Evolutionary conservation across 306 rosid genomes (phyloP).

Genomic region (Adenanthera pavonina): DNA sequence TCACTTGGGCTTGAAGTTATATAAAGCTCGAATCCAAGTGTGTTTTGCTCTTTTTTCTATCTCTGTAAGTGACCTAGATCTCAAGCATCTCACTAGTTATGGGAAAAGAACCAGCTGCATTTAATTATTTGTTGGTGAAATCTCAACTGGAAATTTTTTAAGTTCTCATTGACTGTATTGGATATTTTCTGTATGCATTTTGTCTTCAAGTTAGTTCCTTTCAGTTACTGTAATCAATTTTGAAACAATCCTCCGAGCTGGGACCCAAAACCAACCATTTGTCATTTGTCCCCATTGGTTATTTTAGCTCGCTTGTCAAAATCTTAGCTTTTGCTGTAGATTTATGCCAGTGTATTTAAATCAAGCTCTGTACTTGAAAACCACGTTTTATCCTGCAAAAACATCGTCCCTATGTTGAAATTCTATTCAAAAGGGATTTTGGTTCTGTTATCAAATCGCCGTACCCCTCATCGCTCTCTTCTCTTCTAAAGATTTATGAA

Average conservation of each 20-base stretch:
- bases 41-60: constrained; percentile 14
- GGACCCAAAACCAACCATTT: constrained; percentile 46
- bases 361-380: constrained; percentile 44
- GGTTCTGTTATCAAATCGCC: constrained; percentile 39
- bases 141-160: constrained; percentile 14
- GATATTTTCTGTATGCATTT: neutral
- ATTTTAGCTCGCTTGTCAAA: constrained; percentile 49
- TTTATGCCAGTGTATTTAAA: constrained; percentile 38
- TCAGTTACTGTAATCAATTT: constrained; percentile 38
- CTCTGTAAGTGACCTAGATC: constrained; percentile 49
- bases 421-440: constrained; percentile 39
- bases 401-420: constrained; percentile 37
- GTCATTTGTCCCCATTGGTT: constrained; percentile 30
- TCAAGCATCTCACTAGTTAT: neutral
- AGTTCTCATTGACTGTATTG: neutral
- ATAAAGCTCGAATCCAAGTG: constrained; percentile 32
- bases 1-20: constrained; percentile 34
- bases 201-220: constrained; percentile 46
- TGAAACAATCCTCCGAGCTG: constrained; percentile 41
- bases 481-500: constrained; percentile 38
- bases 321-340: constrained; percentile 35
- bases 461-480: constrained; percentile 31
- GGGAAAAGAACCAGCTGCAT: constrained; percentile 37
- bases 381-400: constrained; percentile 40
- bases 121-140: constrained; percentile 44